Percentiles rank a stretch among this genome's conserved stretches.
These are phyloP conservation scores for Russula sp. DNA, from an alignment of 768 basidiomycete species.

Conservation along the genomic window DNA sequence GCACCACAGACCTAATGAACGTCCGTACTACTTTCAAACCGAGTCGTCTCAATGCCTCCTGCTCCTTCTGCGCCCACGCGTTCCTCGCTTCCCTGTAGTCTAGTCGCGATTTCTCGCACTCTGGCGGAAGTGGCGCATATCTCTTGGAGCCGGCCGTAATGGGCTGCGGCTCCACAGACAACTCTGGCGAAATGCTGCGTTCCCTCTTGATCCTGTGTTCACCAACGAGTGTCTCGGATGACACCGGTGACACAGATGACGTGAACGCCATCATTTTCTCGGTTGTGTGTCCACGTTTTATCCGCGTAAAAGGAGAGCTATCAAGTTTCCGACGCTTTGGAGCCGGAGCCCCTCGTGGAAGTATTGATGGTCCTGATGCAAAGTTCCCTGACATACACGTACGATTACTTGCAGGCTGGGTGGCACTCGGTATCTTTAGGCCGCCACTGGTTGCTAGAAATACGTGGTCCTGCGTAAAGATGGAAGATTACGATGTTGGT, in stretches of 20 bases:
- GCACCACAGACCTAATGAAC: slow-evolving; percentile 17
- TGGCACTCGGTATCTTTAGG: not conserved
- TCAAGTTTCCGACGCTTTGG: slow-evolving; percentile 7
- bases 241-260: not conserved
- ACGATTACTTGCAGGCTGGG: not conserved
- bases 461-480: not conserved
- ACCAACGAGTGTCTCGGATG: slow-evolving; percentile 10
- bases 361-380: not conserved
- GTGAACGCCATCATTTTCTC: not conserved
- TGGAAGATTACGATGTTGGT: not conserved
- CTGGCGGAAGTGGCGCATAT: slow-evolving; percentile 15
- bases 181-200: slow-evolving; percentile 14
- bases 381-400: not conserved
- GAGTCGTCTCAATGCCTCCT: slow-evolving; percentile 5
- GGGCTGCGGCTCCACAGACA: not conserved
- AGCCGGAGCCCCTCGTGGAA: not conserved
- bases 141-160: slow-evolving; percentile 16
- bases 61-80: slow-evolving; percentile 15
- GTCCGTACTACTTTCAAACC: slow-evolving; percentile 13
- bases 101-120: slow-evolving; percentile 8
- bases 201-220: slow-evolving; percentile 11
- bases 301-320: not conserved
- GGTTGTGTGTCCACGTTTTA: not conserved
- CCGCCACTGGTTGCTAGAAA: not conserved
- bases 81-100: slow-evolving; percentile 9